These are phyloP conservation scores for Exophiala sp. DNA, from an alignment of 2,329 filamentous ascomycete genomes.

Conservation along the genomic window DNA sequence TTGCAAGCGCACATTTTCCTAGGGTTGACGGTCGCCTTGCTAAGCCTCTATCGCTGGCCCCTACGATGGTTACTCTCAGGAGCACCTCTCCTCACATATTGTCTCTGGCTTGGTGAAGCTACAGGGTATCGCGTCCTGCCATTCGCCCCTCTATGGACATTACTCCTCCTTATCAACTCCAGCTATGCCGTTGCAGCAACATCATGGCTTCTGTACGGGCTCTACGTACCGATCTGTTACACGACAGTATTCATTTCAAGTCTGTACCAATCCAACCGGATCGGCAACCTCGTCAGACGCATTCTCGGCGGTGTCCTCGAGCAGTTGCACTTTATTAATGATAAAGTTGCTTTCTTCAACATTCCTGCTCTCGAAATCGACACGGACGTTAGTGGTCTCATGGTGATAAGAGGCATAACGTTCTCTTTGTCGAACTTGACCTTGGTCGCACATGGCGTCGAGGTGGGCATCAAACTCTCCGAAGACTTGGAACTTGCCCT, in stretches of 20 bases:
- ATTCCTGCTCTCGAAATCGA: slow-evolving; percentile 54
- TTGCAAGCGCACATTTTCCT: neutral
- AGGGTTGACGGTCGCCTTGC: neutral
- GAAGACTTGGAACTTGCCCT: slow-evolving; percentile 54
- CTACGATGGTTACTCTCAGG: slow-evolving; percentile 42
- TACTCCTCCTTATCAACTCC: slow-evolving; percentile 47
- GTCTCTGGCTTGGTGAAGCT: slow-evolving; percentile 35
- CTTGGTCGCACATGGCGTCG: slow-evolving; percentile 51
- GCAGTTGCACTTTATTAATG: slow-evolving; percentile 49
- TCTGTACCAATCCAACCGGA: slow-evolving; percentile 46
- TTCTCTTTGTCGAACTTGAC: slow-evolving; percentile 51
- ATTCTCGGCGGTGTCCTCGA: slow-evolving; percentile 38
- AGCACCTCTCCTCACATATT: slow-evolving; percentile 37
- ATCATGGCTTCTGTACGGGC: slow-evolving; percentile 51
- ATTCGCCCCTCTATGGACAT: slow-evolving; percentile 45
- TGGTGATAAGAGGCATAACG: slow-evolving; percentile 52
- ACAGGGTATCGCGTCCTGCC: slow-evolving; percentile 41
- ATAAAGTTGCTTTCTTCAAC: slow-evolving; percentile 50
- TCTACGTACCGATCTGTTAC: slow-evolving; percentile 44
- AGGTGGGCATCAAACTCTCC: slow-evolving; percentile 52
- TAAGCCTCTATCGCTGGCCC: slow-evolving; percentile 31
- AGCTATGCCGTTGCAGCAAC: slow-evolving; percentile 48
- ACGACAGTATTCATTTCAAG: slow-evolving; percentile 42
- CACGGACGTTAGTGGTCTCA: slow-evolving; percentile 51
- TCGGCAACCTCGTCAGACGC: slow-evolving; percentile 37